Evolutionary conservation across 2,329 filamentous ascomycete genomes (phyloP), one percentile per base, ranked within the genome.

Genomic region (Gremmenia infestans): DNA sequence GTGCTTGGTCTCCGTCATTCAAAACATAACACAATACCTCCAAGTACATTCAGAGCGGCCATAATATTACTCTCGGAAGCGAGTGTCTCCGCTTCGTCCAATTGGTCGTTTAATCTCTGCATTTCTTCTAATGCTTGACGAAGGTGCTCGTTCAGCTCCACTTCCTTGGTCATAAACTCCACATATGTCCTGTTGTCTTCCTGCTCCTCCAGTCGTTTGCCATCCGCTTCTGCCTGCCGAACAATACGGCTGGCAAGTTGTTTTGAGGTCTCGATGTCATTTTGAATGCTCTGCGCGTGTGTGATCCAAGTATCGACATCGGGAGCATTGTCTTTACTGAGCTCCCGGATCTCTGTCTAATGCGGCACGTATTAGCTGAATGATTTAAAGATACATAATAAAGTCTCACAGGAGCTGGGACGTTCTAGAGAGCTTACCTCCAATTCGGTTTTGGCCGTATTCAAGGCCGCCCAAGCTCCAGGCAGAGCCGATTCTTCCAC

Each of bases 261-360:
- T 66, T 90, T 87, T 23, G 91, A 93, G 48, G 83, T 82, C 65
- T 89, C 83, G 62, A 97, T 93, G 68, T 97, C 93, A 59, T 86
- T 82, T 70, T 96, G 90, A 7, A 97, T 81, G 52, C 86, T 83
- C 72, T 90, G 90, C 48, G 92, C 91, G 71, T 94, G 90, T 51
- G 79, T 75, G 55, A 95, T 89, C 93, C 93, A 97, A 51, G 86
- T 82, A 68, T 91, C 88, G 50, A 96, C 87, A 66, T 95, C 88
- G 40, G 86, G 82, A 55, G 86, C 88, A 17, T 85, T 88, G 62
- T 91, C 85, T 67, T 85, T 82, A 72, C 92, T 95, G 59, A 94
- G 82, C 22, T 76, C 72, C 61, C 86, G 87, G 56, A 97, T 87
- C 65, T 95, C 86, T 28, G 51, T 58, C 66, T 70, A n/a, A 48